Evolutionary conservation across 2,329 filamentous ascomycete species (phyloP), one percentile per base, ranked within the genome.

Genomic region (Kalmusia sp.): DNA sequence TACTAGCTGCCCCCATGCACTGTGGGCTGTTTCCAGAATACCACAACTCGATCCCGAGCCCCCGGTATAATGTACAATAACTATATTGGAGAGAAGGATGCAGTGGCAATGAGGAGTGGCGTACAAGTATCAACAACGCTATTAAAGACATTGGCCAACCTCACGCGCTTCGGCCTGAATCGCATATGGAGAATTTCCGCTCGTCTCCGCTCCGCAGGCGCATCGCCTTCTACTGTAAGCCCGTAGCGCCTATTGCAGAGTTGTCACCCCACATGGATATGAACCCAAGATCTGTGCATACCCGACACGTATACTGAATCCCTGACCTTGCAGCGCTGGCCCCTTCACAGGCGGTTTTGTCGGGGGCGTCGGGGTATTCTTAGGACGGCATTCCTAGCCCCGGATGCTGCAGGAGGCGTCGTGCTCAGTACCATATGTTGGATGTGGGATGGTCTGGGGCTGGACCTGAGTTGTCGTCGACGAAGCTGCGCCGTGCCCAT

Each of bases 201-300:
- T 43, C 35, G 19, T 22, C 8, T 22, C 35, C 35, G 35, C 17
- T 22, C 5, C 35, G 9, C 19, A 22, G 17, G 17, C 19, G 35
- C 21, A 22, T 11, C 4, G 12, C 4, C 21, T 22, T 7, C 12
- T 14, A 14, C 17, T 9, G 25, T n/a, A n/a, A n/a, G 6, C 6
- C 15, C 39, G 39, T 30, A 43, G 39, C 39, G 25, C 25, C 11
- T 7, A 30, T 31, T 11, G n/a, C 15, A 17, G 4, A 19, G 39
- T 19, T 14, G 39, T 28, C 25, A 41, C 25, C 14, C 24, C 14
- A 41, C 39, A 28, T 41, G 39, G 39, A 12, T 28, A 11, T 17
- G 39, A 28, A 41, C 19, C 25, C 25, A 28, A 17, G 39, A 43
- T 43, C 39, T 43, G 39, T 28, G 39, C 39, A 38, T 38, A 21